These are phyloP conservation scores for Tricladium varicosporioides DNA, from an alignment of 2,329 filamentous ascomycete species.

Conservation along the genomic window DNA sequence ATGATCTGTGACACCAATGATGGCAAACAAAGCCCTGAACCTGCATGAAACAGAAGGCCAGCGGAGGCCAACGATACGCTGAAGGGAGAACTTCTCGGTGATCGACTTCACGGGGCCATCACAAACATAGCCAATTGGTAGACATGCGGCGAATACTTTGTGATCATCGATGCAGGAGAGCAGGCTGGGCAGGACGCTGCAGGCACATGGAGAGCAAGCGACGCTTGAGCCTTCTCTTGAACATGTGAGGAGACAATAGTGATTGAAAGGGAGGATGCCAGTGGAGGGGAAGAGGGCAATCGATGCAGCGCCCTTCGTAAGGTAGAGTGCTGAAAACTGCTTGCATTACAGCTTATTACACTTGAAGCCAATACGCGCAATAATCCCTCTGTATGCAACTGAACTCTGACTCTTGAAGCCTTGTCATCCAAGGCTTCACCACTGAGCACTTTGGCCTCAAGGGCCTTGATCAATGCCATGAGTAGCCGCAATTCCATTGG, in stretches of 20 bases:
- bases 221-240: not conserved
- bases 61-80: not conserved
- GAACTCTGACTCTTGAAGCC: too few species aligned
- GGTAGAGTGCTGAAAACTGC: not conserved
- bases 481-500: too few species aligned
- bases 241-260: not conserved
- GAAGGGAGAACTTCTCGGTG: not conserved
- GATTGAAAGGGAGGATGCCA: too few species aligned
- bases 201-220: not conserved
- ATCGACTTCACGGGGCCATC: not conserved
- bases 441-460: too few species aligned
- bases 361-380: too few species aligned
- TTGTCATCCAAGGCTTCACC: too few species aligned
- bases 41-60: constrained; percentile 18
- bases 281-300: too few species aligned
- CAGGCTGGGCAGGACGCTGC: not conserved
- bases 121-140: constrained; percentile 14
- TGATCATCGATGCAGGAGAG: not conserved
- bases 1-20: constrained; percentile 20
- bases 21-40: constrained; percentile 23
- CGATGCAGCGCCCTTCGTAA: not conserved
- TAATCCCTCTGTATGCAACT: too few species aligned
- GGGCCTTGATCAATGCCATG: too few species aligned
- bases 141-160: not conserved
- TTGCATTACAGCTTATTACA: too few species aligned